A percentile compares a stretch with the other conserved stretches of the same genome.
phyloP scores from a whole-genome alignment of 306 rosid genomes.

The Rubus parviflorus region DNA sequence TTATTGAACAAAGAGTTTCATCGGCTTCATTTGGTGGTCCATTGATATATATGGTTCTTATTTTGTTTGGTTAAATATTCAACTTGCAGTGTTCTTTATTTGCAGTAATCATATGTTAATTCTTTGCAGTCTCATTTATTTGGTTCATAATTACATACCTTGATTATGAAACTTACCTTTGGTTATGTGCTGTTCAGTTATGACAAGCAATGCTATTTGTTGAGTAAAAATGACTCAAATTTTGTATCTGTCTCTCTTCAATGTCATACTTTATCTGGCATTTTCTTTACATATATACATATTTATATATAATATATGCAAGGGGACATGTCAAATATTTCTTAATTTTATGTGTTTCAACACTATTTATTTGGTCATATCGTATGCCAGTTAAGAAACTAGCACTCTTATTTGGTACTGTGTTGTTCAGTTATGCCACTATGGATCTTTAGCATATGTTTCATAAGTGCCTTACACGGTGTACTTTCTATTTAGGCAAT shows the following conservation, averaged over 20 bases:
- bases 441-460: background rate
- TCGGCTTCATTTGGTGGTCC: background rate
- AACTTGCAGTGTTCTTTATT: background rate
- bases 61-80: background rate
- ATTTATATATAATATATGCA: too few relatives aligned
- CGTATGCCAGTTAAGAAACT: background rate
- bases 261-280: background rate
- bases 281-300: too few relatives aligned
- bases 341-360: too few relatives aligned
- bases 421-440: too few relatives aligned
- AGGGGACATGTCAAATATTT: too few relatives aligned
- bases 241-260: background rate
- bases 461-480: too few relatives aligned
- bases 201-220: background rate
- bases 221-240: background rate
- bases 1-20: background rate
- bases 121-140: background rate
- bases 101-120: background rate
- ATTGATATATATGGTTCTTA: background rate
- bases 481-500: conserved; percentile 47
- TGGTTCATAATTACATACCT: background rate
- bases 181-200: background rate
- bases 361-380: background rate
- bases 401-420: background rate
- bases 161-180: background rate